Percentiles rank a stretch among this genome's conserved stretches.
These are phyloP conservation scores for Leucoagaricus sp. DNA, from an alignment of 1,284 basidiomycete species.

Conservation along the genomic window DNA sequence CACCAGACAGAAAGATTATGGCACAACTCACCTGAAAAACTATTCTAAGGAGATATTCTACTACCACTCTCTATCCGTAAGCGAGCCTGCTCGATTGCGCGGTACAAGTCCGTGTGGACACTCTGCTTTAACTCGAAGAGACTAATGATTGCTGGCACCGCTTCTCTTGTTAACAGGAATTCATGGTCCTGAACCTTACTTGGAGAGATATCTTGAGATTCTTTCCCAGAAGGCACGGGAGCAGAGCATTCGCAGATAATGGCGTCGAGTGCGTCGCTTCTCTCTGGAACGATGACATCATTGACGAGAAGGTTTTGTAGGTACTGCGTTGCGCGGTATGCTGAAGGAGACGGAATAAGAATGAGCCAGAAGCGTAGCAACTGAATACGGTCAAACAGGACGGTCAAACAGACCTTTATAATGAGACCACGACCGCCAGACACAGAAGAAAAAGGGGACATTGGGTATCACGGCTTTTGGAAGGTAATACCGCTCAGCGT, in stretches of 20 bases:
- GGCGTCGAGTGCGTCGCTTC: constrained; percentile 53
- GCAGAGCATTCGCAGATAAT: constrained; percentile 51
- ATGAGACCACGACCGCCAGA: constrained; percentile 82
- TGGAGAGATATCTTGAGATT: constrained; percentile 15
- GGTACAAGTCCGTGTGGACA: constrained; percentile 53
- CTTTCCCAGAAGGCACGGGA: neutral
- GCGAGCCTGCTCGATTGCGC: constrained; percentile 63
- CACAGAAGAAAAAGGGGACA: constrained; percentile 81
- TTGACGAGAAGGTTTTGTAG: constrained; percentile 58
- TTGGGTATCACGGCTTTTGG: constrained; percentile 78
- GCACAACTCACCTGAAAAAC: too few species aligned
- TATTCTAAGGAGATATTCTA: too few species aligned
- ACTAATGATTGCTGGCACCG: constrained; percentile 50
- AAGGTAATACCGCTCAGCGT: neutral
- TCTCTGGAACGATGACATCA: constrained; percentile 55
- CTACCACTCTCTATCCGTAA: constrained; percentile 30
- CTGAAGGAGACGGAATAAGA: constrained; percentile 36
- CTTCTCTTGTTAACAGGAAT: constrained; percentile 52
- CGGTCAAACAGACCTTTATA: constrained; percentile 58
- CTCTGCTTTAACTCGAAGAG: constrained; percentile 47
- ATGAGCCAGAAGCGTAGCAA: too few species aligned
- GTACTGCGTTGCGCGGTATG: constrained; percentile 73
- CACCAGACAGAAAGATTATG: neutral
- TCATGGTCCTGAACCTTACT: constrained; percentile 21
- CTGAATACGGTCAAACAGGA: neutral